Percentiles rank a stretch among this genome's conserved stretches.
phyloP scores from a whole-genome alignment of 1,284 basidiomycete species.

The Cryptococcus amylolentus region DNA sequence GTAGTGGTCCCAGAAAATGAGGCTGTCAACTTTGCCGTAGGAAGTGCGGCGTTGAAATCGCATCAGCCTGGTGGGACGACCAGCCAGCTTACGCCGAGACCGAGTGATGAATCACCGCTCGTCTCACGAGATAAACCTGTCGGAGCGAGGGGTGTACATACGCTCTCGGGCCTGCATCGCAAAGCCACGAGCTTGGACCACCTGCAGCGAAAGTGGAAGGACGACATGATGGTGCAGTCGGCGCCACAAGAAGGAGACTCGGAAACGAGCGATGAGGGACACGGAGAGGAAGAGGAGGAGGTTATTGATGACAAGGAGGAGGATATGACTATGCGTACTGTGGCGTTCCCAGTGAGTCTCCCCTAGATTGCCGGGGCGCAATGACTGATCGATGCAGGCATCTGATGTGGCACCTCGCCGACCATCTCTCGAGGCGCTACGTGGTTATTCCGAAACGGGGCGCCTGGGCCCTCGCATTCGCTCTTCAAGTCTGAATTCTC shows the following conservation, averaged over 20 bases:
- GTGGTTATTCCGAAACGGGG: slow-evolving; percentile 15
- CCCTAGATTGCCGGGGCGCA: background rate
- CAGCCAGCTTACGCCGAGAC: slow-evolving; percentile 16
- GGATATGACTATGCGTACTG: slow-evolving; percentile 49
- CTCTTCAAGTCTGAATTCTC: slow-evolving; percentile 36
- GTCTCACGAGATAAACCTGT: slow-evolving; percentile 23
- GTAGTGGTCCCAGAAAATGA: slow-evolving; percentile 58
- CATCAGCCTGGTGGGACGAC: background rate
- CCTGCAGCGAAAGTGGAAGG: slow-evolving; percentile 33
- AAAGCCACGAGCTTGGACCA: slow-evolving; percentile 52
- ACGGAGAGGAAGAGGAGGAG: slow-evolving; percentile 38
- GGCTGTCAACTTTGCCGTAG: slow-evolving; percentile 1
- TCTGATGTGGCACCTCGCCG: background rate
- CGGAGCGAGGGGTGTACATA: slow-evolving; percentile 46
- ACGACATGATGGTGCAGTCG: slow-evolving; percentile 26
- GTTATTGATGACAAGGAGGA: slow-evolving; percentile 39
- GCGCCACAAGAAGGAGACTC: slow-evolving; percentile 15
- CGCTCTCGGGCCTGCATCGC: slow-evolving; percentile 52
- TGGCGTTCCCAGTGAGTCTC: slow-evolving; percentile 20
- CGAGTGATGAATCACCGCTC: slow-evolving; percentile 9
- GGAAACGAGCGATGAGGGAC: slow-evolving; percentile 35
- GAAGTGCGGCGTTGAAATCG: slow-evolving; percentile 10
- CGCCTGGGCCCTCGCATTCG: slow-evolving; percentile 21
- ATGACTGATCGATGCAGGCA: background rate
- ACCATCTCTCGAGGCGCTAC: slow-evolving; percentile 9